Evolutionary conservation across 441 rosid genomes (phyloP).

Genomic region (Erodium texanum): DNA sequence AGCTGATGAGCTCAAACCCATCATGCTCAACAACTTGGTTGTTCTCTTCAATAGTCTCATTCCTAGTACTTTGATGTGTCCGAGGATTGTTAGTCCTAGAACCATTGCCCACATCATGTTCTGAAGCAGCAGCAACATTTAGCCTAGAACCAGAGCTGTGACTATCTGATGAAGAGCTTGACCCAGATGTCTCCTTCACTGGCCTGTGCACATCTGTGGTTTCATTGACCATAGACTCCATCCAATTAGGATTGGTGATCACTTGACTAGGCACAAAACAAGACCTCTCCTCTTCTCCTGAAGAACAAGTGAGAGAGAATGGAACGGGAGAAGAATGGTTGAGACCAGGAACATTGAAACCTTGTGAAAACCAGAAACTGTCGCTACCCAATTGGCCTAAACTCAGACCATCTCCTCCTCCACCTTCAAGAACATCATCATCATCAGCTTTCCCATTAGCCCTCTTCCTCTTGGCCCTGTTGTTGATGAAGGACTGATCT

Average conservation of each 20-base stretch:
- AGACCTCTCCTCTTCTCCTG: slow-evolving; percentile 60
- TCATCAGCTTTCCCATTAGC: slow-evolving; percentile 7
- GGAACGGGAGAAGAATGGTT: slow-evolving; percentile 35
- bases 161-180: slow-evolving; percentile 73
- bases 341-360: slow-evolving; percentile 28
- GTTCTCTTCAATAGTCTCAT: slow-evolving; percentile 36
- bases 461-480: slow-evolving; percentile 68
- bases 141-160: slow-evolving; percentile 44
- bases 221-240: slow-evolving; percentile 59
- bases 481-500: neutral
- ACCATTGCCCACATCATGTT: slow-evolving; percentile 46
- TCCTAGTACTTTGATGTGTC: slow-evolving; percentile 22
- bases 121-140: slow-evolving; percentile 29
- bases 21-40: slow-evolving; percentile 33
- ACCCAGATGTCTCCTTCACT: slow-evolving; percentile 66
- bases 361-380: slow-evolving; percentile 64
- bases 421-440: no score
- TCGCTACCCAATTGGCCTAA: no score
- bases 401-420: no score
- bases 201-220: slow-evolving; percentile 47
- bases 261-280: slow-evolving; percentile 66
- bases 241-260: slow-evolving; percentile 63
- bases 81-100: slow-evolving; percentile 36
- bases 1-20: slow-evolving; percentile 65
- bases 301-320: slow-evolving; percentile 51